phyloP scores from a whole-genome alignment of 2,329 filamentous ascomycete species.

The Penicillium carneum region DNA sequence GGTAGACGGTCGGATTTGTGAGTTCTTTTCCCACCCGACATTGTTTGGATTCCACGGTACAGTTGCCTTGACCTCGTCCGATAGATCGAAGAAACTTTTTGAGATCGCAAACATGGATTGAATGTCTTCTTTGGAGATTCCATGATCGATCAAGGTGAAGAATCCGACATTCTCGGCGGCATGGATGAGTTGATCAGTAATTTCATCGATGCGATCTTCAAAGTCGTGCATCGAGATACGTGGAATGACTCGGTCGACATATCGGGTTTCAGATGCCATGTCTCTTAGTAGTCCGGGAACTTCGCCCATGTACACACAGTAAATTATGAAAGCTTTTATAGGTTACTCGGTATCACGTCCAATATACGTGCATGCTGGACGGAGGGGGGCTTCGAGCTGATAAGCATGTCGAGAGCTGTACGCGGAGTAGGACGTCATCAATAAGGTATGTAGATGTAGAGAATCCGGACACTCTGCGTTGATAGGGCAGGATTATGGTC shows the following conservation, averaged over 20 bases:
- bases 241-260: slow-evolving; percentile 56
- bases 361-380: slow-evolving; percentile 12
- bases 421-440: neutral
- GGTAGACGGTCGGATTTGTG: slow-evolving; percentile 66
- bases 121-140: slow-evolving; percentile 59
- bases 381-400: slow-evolving; percentile 37
- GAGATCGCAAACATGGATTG: slow-evolving; percentile 61
- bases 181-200: slow-evolving; percentile 60
- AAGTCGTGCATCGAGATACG: slow-evolving; percentile 64
- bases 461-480: neutral
- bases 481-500: neutral
- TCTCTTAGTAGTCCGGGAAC: neutral
- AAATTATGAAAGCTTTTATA: neutral
- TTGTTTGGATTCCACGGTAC: slow-evolving; percentile 65
- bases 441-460: neutral
- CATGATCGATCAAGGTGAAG: slow-evolving; percentile 65
- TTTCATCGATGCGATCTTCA: slow-evolving; percentile 60
- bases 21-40: slow-evolving; percentile 67
- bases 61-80: slow-evolving; percentile 60
- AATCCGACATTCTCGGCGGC: slow-evolving; percentile 68
- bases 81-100: slow-evolving; percentile 62
- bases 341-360: neutral
- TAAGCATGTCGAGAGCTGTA: slow-evolving; percentile 33
- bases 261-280: slow-evolving; percentile 44
- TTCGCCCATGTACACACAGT: neutral